A percentile compares a stretch with the other conserved stretches of the same genome.
Evolutionary conservation across 176 grass and related monocot genomes (phyloP).

Genomic region (Cymbopogon citratus): DNA sequence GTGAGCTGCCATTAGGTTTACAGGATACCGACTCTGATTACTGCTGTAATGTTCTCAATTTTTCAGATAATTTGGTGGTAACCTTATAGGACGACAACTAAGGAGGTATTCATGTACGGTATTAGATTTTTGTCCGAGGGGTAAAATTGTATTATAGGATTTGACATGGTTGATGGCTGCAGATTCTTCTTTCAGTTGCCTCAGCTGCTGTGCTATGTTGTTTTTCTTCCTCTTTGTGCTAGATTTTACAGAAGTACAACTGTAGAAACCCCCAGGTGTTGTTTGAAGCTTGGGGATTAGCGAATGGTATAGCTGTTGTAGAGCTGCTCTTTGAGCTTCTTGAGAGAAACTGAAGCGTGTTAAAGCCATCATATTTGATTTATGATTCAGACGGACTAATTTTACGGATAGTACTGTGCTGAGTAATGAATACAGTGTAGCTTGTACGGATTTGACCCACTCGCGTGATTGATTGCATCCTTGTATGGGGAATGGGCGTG

Average conservation of each 20-base stretch:
- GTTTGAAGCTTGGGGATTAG: slow-evolving; percentile 42
- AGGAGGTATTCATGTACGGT: slow-evolving; percentile 30
- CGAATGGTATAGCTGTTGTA: slow-evolving; percentile 41
- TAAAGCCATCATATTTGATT: slow-evolving; percentile 16
- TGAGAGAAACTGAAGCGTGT: slow-evolving; percentile 22
- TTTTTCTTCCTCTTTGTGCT: not conserved
- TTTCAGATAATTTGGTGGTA: slow-evolving; percentile 49
- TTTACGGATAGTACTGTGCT: not conserved
- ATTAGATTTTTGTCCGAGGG: slow-evolving; percentile 45
- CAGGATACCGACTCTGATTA: not conserved
- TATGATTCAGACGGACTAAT: slow-evolving; percentile 27
- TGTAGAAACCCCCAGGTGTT: slow-evolving; percentile 27
- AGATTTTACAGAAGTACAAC: slow-evolving; percentile 15
- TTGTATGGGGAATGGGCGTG: not conserved
- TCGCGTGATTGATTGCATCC: not conserved
- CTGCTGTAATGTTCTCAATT: not conserved
- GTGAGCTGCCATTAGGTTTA: not conserved
- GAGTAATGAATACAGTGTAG: not conserved
- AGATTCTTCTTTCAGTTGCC: slow-evolving; percentile 37
- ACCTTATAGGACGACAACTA: slow-evolving; percentile 26
- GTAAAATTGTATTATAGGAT: slow-evolving; percentile 55
- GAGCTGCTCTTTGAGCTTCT: slow-evolving; percentile 32
- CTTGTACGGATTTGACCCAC: not conserved
- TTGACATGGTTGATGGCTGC: slow-evolving; percentile 37
- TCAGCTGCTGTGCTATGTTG: slow-evolving; percentile 8